Base-by-base conservation (phyloP, 345 rosid species). In the Salix viminalis region DNA sequence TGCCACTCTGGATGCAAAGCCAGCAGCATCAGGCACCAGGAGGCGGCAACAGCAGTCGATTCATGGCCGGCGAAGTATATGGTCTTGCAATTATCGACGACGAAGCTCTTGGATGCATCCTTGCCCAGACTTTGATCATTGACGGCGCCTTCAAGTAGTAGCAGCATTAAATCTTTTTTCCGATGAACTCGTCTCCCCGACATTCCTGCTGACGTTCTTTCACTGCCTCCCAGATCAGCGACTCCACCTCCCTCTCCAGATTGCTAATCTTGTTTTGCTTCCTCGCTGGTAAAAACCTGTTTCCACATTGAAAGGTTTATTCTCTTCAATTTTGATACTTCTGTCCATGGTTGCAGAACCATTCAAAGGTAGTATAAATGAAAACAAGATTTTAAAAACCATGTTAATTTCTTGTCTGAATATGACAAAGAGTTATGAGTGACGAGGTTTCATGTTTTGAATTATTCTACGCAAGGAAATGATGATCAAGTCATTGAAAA, bases 1-100 rank as follows among this genome's bases (percentile, higher is more conserved):
- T 93, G 98, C 98, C 98, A 90, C 4, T 86, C 82, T 5, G 98
- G 95, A 78, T 91, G 84, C 4, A 88, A 81, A 67, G 95, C 95
- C 0, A 93, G 97, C 4, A 93, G 90, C 97, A 93, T 90, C 77
- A 93, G 76, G 78, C 91, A 87, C 98, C 98, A 93, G 52, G 98
- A 86, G 72, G 92, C 93, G 15, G 92, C 89, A 54, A 90, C 75
- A 0, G 95, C 97, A 23, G 90, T 91, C 2, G 97, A 79, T 73
- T 90, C 98, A 65, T 90, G 90, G n/a, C 97, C 97, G 0, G 97
- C 93, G 5, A 93, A 91, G 85, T 91, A 93, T 54, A 93, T 88
- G 81, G 85, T 90, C 80, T 93, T 93, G 86, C 98, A 91, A 72
- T 93, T 93, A 66, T 93, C 98, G 36, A 93, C 91, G 2, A 93